Base-by-base conservation (phyloP, 2,329 filamentous ascomycete genomes). In the Plenodomus tracheiphilus region DNA sequence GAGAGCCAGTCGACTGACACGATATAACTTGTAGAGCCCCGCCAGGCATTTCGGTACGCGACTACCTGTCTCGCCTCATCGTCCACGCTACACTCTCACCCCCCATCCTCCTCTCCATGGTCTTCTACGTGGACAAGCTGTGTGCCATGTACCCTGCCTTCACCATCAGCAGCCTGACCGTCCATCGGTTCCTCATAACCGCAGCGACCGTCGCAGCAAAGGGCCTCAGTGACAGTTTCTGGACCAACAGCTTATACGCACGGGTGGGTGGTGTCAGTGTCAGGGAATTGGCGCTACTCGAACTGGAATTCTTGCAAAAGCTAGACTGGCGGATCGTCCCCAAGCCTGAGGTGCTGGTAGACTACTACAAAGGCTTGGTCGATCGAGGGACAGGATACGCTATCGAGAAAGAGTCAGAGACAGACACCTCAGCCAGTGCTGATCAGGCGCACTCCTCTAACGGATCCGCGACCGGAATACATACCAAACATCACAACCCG, bases 301-400 rank as follows among this genome's bases (percentile, higher is more conserved):
- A 99, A 71, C 80, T 99, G 22, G 94, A 99, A 65, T 96, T 99
- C 59, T 77, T 99, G 25, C 91, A 92, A 67, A 82, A 90, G 44
- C 88, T 99, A 21, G 90, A 97, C 66, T 99, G 94, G 93, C 89
- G 88, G 65, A 99, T 99, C 59, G 92, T 99, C 2, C 94, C 94
- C 4, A 91, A 95, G 65, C 92, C 94, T 1, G 94, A 97, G 69
- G 88, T 95, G 2, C 78, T 99, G 37, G 90, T 91, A 20, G 91
- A 96, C 47, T 99, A 99, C 70, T 99, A 97, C 71, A 84, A 85
- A 52, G 93, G 90, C 41, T 76, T 99, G 28, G 88, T 97, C 25
- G 89, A 85, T 49, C 74, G 85, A 57, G 83, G 79, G 46, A 78
- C 81, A 18, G 82, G 82, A 34, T 87, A 83, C 62, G 74, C 76